Evolutionary conservation across 768 basidiomycete genomes (phyloP).

Genomic region (Postia placenta): DNA sequence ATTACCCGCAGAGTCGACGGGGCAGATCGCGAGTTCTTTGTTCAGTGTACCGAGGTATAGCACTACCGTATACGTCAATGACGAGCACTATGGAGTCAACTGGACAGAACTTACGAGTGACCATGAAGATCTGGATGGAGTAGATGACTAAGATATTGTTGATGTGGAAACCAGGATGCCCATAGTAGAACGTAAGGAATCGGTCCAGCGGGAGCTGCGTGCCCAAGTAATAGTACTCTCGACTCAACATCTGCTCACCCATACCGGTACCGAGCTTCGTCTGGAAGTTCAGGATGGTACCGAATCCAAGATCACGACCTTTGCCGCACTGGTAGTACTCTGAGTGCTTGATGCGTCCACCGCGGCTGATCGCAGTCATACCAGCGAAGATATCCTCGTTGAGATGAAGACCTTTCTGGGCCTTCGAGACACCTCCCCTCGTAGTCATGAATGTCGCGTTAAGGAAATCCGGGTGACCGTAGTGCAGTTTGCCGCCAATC

Average conservation of each 20-base stretch:
- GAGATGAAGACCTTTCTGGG: constrained; percentile 95
- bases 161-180: constrained; percentile 98
- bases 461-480: constrained; percentile 98
- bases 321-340: constrained; percentile 99
- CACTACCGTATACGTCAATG: constrained; percentile 37
- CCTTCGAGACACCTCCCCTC: constrained; percentile 97
- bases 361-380: constrained; percentile 98
- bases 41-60: constrained; percentile 95
- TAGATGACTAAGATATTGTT: constrained; percentile 99
- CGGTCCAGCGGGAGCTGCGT: constrained; percentile 97
- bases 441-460: constrained; percentile 98
- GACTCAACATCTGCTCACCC: constrained; percentile 99
- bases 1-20: constrained; percentile 74
- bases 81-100: neutral
- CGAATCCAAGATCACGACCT: constrained; percentile 98
- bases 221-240: constrained; percentile 98
- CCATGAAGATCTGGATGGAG: constrained; percentile 97
- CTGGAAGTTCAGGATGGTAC: constrained; percentile 99
- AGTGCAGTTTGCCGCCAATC: constrained; percentile 98
- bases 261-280: constrained; percentile 99
- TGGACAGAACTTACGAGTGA: constrained; percentile 60
- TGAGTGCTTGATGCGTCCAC: constrained; percentile 98
- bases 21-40: constrained; percentile 86
- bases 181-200: constrained; percentile 99
- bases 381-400: constrained; percentile 99